A percentile compares a stretch with the other conserved stretches of the same genome.
Evolutionary conservation across 352 stramenopile species (phyloP).

Genomic region (Phytophthora hibernalis): DNA sequence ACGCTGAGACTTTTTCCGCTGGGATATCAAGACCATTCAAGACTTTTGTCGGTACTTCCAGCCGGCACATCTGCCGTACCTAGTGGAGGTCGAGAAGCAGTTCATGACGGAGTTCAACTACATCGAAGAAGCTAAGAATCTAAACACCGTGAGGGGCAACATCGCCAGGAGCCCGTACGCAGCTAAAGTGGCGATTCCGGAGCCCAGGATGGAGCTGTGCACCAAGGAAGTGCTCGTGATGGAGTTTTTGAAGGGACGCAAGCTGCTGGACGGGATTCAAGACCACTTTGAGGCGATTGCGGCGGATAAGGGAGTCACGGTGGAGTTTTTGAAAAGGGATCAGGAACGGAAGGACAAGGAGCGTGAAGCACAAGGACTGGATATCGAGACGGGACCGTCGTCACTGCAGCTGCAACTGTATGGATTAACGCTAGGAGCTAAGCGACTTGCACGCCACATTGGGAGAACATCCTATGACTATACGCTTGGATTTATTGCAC

Average conservation of each 20-base stretch:
- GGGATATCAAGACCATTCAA: conserved; percentile 97
- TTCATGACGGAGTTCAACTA: conserved; percentile 99
- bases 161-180: conserved; percentile 85
- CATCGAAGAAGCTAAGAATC: conserved; percentile 91
- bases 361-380: conserved; percentile 60
- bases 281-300: conserved; percentile 92
- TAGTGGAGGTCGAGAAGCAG: conserved; percentile 97
- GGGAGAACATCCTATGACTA: conserved; percentile 79
- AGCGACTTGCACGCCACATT: conserved; percentile 47
- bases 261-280: conserved; percentile 88
- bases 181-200: conserved; percentile 79
- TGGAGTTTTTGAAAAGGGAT: conserved; percentile 85
- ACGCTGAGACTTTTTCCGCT: conserved; percentile 95
- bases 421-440: conserved; percentile 48
- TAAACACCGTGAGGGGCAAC: conserved; percentile 90
- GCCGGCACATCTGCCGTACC: conserved; percentile 92
- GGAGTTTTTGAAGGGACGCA: conserved; percentile 93
- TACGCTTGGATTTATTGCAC: conserved; percentile 82
- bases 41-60: conserved; percentile 96
- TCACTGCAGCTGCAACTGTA: conserved; percentile 69
- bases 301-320: conserved; percentile 81
- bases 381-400: conserved; percentile 77
- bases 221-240: conserved; percentile 97
- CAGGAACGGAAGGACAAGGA: conserved; percentile 78
- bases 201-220: conserved; percentile 88